Percentiles rank a stretch among this genome's conserved stretches.
These are phyloP conservation scores for Bonia amplexicaulis DNA, from an alignment of 176 grass and related monocot genomes.

Conservation along the genomic window DNA sequence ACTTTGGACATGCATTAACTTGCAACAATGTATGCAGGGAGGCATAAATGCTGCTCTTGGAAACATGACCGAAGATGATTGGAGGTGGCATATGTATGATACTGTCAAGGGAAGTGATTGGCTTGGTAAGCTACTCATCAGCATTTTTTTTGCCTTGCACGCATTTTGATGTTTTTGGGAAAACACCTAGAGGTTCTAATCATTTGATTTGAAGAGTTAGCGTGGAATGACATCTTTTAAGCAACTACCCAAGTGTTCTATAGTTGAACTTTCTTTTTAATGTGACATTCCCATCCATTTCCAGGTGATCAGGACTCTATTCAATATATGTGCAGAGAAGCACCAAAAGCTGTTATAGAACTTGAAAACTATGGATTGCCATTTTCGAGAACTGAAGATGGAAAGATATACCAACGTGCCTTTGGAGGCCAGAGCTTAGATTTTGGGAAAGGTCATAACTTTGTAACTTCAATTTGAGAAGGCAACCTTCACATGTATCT, in stretches of 20 bases:
- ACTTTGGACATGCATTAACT: not conserved
- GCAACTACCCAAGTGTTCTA: too few species aligned
- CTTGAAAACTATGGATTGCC: slow-evolving; percentile 97
- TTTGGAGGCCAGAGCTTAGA: slow-evolving; percentile 99
- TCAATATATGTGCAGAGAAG: slow-evolving; percentile 99
- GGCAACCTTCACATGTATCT: slow-evolving; percentile 14
- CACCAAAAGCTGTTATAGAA: slow-evolving; percentile 98
- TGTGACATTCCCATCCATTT: not conserved
- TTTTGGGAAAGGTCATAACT: slow-evolving; percentile 81
- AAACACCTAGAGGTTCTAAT: not conserved
- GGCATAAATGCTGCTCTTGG: slow-evolving; percentile 97
- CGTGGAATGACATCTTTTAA: too few species aligned
- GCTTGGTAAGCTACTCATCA: slow-evolving; percentile 53
- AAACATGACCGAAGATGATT: slow-evolving; percentile 98
- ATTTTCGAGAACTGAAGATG: slow-evolving; percentile 97
- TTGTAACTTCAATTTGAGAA: not conserved
- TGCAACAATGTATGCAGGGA: slow-evolving; percentile 36
- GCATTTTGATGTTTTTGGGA: not conserved
- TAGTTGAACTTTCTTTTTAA: too few species aligned
- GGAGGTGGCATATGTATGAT: slow-evolving; percentile 99
- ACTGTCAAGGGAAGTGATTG: slow-evolving; percentile 97
- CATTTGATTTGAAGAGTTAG: too few species aligned
- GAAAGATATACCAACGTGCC: slow-evolving; percentile 89
- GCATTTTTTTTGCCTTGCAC: too few species aligned
- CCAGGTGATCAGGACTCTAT: slow-evolving; percentile 95